Evolutionary conservation across 176 grass and related monocot genomes (phyloP).

Genomic region (Hsuehochloa calcarea): DNA sequence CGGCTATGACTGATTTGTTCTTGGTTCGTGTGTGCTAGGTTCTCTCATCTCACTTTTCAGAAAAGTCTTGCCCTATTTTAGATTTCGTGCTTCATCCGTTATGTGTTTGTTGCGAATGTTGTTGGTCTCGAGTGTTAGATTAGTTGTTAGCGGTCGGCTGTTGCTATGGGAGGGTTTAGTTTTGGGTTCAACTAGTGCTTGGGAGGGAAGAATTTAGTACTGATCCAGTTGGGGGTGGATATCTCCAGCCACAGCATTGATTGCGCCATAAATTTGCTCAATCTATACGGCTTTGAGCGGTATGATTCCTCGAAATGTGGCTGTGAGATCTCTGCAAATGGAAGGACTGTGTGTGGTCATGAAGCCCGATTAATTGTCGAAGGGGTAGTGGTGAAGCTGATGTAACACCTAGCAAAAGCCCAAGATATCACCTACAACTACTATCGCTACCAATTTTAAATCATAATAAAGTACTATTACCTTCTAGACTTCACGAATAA

Average conservation of each 20-base stretch:
- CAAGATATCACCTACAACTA: too few relatives aligned
- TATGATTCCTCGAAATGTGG: neutral
- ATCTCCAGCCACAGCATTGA: neutral
- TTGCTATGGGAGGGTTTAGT: neutral
- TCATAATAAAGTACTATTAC: too few relatives aligned
- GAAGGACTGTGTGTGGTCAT: neutral
- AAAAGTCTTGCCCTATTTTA: neutral
- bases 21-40: slow-evolving; percentile 42
- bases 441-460: too few relatives aligned
- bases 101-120: neutral
- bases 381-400: neutral
- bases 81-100: neutral
- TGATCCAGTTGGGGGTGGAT: neutral
- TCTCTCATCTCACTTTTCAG: neutral
- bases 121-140: neutral
- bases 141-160: neutral
- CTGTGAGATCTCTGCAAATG: neutral
- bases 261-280: neutral
- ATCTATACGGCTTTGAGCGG: neutral
- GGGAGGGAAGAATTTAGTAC: neutral
- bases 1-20: too few relatives aligned
- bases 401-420: too few relatives aligned
- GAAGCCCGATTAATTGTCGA: neutral
- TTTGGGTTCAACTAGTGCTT: slow-evolving; percentile 1
- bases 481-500: too few relatives aligned